Evolutionary conservation across 805 yeast genomes (phyloP).

Genomic region (Wickerhamia fluorescens): DNA sequence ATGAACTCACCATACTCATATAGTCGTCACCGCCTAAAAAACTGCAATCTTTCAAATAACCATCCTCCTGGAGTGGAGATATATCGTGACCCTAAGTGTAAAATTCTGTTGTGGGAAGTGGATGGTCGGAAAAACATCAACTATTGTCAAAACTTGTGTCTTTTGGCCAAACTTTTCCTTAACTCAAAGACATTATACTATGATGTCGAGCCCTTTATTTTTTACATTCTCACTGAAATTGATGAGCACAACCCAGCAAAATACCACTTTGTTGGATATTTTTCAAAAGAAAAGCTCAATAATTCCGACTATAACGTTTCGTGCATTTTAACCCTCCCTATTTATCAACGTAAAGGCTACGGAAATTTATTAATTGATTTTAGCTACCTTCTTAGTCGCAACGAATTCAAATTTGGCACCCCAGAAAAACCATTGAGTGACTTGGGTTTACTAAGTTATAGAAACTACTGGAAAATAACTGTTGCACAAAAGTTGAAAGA

Average conservation of each 20-base stretch:
- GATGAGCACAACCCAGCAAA: slow-evolving; percentile 34
- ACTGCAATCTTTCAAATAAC: slow-evolving; percentile 45
- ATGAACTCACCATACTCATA: slow-evolving; percentile 61
- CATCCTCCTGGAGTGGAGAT: slow-evolving; percentile 59
- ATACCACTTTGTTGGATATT: slow-evolving; percentile 88
- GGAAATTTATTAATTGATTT: slow-evolving; percentile 86
- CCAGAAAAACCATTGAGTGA: slow-evolving; percentile 94
- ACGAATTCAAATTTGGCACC: slow-evolving; percentile 77
- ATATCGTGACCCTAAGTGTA: slow-evolving; percentile 24
- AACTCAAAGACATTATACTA: slow-evolving; percentile 89
- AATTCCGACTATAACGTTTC: slow-evolving; percentile 76
- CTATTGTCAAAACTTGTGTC: slow-evolving; percentile 85
- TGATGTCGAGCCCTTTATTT: slow-evolving; percentile 93
- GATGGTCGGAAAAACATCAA: slow-evolving; percentile 81
- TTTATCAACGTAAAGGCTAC: slow-evolving; percentile 80
- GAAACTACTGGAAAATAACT: slow-evolving; percentile 77
- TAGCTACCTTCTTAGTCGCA: slow-evolving; percentile 69
- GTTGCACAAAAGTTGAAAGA: slow-evolving; percentile 43
- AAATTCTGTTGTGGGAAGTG: slow-evolving; percentile 37
- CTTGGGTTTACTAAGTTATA: slow-evolving; percentile 76
- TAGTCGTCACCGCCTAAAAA: slow-evolving; percentile 64
- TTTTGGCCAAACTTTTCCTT: slow-evolving; percentile 80
- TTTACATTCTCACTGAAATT: slow-evolving; percentile 74
- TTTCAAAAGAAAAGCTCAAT: slow-evolving; percentile 79
- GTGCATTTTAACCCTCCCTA: slow-evolving; percentile 86